Evolutionary conservation across 805 yeast genomes (phyloP).

Genomic region (Myxozyma neotropica): DNA sequence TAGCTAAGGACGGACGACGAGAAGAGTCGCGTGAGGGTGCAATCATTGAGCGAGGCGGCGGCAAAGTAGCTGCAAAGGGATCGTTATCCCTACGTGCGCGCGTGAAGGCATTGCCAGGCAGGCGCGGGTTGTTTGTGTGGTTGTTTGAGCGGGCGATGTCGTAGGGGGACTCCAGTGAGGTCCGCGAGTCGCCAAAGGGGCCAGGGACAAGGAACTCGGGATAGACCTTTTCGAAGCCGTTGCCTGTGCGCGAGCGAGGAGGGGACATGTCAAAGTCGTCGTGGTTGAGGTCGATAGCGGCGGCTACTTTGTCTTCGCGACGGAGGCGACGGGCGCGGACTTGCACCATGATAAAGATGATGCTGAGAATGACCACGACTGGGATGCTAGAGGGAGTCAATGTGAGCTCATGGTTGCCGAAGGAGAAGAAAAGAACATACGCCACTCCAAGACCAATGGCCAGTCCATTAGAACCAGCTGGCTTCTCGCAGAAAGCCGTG

Average conservation of each 20-base stretch:
- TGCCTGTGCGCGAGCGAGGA: constrained; percentile 1
- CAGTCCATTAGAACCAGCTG: constrained; percentile 20
- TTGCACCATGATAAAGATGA: constrained; percentile 41
- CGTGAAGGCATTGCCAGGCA: background rate
- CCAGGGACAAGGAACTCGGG: constrained; percentile 19
- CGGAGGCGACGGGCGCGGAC: constrained; percentile 41
- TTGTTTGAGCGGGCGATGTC: constrained; percentile 10
- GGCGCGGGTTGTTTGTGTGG: background rate
- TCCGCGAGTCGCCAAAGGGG: constrained; percentile 13
- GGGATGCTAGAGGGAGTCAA: constrained; percentile 43
- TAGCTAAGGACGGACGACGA: background rate
- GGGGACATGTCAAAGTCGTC: constrained; percentile 38
- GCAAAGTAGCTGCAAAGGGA: constrained; percentile 9
- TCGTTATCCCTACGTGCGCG: background rate
- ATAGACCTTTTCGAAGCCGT: constrained; percentile 2
- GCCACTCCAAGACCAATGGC: constrained; percentile 32
- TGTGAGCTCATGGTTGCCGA: too few species aligned
- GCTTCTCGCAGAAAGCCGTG: constrained; percentile 24
- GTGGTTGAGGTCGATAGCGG: constrained; percentile 44
- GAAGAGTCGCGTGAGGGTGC: background rate
- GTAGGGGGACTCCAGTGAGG: constrained; percentile 27
- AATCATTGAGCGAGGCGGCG: constrained; percentile 5
- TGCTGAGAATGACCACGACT: constrained; percentile 39
- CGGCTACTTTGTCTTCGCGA: constrained; percentile 44
- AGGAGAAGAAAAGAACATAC: constrained; percentile 15